A percentile compares a stretch with the other conserved stretches of the same genome.
These are phyloP conservation scores for Diaporthe nobilis DNA, from an alignment of 2,329 filamentous ascomycete species.

Conservation along the genomic window DNA sequence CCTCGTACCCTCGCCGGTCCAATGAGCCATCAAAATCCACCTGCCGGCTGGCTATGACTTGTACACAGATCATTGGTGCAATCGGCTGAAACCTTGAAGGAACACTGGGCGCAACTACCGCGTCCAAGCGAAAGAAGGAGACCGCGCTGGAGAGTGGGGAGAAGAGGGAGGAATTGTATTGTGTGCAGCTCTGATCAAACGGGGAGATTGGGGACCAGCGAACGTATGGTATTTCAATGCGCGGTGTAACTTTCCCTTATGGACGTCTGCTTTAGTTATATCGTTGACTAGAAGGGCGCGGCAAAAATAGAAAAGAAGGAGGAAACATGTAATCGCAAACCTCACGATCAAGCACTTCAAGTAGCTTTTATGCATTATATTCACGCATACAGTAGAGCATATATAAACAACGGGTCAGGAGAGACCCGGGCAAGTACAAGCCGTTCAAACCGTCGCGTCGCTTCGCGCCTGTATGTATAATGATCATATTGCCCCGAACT, in stretches of 20 bases:
- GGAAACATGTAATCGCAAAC: not conserved
- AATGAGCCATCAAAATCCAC: not conserved
- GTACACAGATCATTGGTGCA: not conserved
- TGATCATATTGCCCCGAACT: constrained; percentile 52
- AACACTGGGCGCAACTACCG: too few species aligned
- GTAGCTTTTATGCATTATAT: constrained; percentile 23
- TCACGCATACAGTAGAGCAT: constrained; percentile 5
- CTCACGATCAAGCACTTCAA: not conserved
- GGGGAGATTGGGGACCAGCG: not conserved
- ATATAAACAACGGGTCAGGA: constrained; percentile 4
- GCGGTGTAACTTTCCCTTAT: too few species aligned
- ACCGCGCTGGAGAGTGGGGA: not conserved
- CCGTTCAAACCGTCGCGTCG: not conserved
- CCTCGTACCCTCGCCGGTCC: not conserved
- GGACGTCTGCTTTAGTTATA: too few species aligned
- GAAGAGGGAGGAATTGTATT: too few species aligned
- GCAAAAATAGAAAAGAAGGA: too few species aligned
- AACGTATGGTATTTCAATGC: too few species aligned
- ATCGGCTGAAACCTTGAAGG: not conserved
- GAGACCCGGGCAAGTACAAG: not conserved
- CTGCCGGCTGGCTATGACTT: not conserved
- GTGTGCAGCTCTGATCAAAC: not conserved
- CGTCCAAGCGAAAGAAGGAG: not conserved
- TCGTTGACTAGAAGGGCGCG: too few species aligned
- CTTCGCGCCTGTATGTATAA: not conserved